Base-by-base conservation (phyloP, 805 yeast genomes). In the Nakazawaea holstii region DNA sequence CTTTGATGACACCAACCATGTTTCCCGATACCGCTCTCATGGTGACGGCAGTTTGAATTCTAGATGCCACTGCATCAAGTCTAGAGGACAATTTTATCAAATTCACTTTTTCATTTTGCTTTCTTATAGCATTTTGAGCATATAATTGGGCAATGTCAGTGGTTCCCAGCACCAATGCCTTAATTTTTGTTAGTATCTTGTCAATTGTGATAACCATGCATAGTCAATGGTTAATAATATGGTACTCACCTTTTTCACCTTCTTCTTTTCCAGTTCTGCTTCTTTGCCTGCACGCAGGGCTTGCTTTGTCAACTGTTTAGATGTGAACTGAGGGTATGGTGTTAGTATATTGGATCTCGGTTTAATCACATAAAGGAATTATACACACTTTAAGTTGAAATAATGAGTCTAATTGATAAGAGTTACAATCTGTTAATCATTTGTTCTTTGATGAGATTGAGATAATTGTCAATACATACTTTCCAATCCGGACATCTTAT, bases 41-140 rank as follows among this genome's bases (percentile, higher is more conserved):
- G 0, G 98, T 92, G 6, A 94, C 97, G 0, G 99, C 99, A 0
- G 99, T 94, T 58, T 92, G 97, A 2, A 94, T 96, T 50, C 99
- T 70, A 4, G 95, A 84, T 0, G 98, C 95, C 24, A 94, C 99
- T 0, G 98, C 92, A 66, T 94, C 99, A 17, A 94, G 87, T 49
- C 97, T 69, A 0, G 96, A 87, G 0, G 97, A 85, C 49, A 94
- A 70, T 54, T 92, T 74, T 45, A 94, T 69, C 46, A 94, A 67
- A 60, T 86, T 92, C 45, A 92, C 72, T 52, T 92, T 72, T 64
- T 94, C 99, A 57, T 86, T 87, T 40, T 86, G 76, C 65, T 94
- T 94, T 43, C 99, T 77, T 39, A 95, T 89, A 35, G 98, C 97
- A 66, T 91, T 94, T 55, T 91, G 95, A 0, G 99, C 99, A 59